Percentiles rank a stretch among this genome's conserved stretches.
Conservation (phyloP, 2,329 filamentous ascomycete genomes). For the Venturia asperata region DNA sequence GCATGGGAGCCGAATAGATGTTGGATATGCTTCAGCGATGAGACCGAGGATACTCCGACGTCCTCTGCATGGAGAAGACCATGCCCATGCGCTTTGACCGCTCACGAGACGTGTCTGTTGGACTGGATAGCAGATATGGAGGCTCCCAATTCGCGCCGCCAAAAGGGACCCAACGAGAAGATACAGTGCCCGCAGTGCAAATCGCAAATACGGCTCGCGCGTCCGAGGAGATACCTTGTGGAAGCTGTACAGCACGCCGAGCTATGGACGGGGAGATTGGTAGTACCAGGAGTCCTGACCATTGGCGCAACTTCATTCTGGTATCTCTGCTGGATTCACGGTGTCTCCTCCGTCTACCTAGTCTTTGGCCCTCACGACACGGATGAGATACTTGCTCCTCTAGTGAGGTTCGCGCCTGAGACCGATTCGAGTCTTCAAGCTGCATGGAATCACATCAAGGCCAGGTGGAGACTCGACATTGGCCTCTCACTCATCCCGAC, state of each 20-base stretch:
- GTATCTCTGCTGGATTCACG: slow-evolving; percentile 46
- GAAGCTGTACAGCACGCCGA: slow-evolving; percentile 56
- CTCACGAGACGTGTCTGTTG: slow-evolving; percentile 82
- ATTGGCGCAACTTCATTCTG: slow-evolving; percentile 42
- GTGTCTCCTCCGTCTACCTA: slow-evolving; percentile 56
- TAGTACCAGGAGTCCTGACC: slow-evolving; percentile 58
- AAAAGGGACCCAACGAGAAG: slow-evolving; percentile 44
- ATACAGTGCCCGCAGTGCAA: slow-evolving; percentile 89
- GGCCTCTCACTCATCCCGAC: slow-evolving; percentile 62
- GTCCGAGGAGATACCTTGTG: slow-evolving; percentile 67
- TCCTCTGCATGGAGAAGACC: slow-evolving; percentile 73
- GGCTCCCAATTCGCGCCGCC: slow-evolving; percentile 47
- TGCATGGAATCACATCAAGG: slow-evolving; percentile 27
- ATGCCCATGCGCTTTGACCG: slow-evolving; percentile 82
- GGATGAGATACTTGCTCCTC: slow-evolving; percentile 44
- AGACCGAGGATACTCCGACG: slow-evolving; percentile 55
- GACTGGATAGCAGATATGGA: slow-evolving; percentile 93
- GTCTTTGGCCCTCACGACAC: slow-evolving; percentile 60
- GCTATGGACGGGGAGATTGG: slow-evolving; percentile 49
- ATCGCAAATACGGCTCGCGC: slow-evolving; percentile 65
- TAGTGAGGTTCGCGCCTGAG: slow-evolving; percentile 27
- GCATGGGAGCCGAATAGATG: slow-evolving; percentile 45
- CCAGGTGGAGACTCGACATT: slow-evolving; percentile 48
- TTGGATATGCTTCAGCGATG: slow-evolving; percentile 64
- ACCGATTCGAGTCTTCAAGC: not conserved